Percentiles rank a stretch among this genome's conserved stretches.
Conservation (phyloP, 176 grass and related monocot species). For the Triticum aestivum region DNA sequence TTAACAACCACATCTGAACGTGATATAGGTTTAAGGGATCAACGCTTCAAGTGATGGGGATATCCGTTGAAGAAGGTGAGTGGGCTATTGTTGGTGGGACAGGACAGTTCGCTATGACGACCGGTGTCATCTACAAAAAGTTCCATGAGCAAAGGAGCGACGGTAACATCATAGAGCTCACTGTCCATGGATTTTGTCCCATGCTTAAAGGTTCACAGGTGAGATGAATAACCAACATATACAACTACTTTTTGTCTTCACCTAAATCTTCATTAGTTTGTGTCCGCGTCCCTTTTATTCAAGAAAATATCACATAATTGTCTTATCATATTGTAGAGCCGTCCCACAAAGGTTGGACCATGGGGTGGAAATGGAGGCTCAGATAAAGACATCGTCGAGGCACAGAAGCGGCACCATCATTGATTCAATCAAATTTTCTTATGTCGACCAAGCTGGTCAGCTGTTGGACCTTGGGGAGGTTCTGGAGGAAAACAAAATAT, state of each 20-base stretch:
- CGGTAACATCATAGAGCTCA: neutral
- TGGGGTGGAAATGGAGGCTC: constrained; percentile 1
- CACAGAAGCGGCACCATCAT: neutral
- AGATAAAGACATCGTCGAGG: neutral
- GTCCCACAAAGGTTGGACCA: neutral
- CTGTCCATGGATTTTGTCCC: neutral
- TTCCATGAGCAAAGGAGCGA: neutral
- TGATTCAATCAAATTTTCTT: neutral
- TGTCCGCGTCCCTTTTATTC: no score
- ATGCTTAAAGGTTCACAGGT: neutral
- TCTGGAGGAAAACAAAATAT: neutral
- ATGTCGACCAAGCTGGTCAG: neutral
- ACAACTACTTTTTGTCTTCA: no score
- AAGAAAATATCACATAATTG: neutral
- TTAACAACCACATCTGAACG: no score
- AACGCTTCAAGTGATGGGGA: constrained; percentile 9
- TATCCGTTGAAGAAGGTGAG: neutral
- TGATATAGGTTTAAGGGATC: neutral
- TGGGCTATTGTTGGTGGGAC: constrained; percentile 32
- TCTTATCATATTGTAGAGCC: neutral
- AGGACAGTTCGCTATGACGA: neutral
- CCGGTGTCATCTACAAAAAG: constrained; percentile 10
- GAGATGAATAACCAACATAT: no score
- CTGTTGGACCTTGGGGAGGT: neutral
- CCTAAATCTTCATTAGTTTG: no score